phyloP scores from a whole-genome alignment of 768 basidiomycete species.

The Fibroporia radiculosa region DNA sequence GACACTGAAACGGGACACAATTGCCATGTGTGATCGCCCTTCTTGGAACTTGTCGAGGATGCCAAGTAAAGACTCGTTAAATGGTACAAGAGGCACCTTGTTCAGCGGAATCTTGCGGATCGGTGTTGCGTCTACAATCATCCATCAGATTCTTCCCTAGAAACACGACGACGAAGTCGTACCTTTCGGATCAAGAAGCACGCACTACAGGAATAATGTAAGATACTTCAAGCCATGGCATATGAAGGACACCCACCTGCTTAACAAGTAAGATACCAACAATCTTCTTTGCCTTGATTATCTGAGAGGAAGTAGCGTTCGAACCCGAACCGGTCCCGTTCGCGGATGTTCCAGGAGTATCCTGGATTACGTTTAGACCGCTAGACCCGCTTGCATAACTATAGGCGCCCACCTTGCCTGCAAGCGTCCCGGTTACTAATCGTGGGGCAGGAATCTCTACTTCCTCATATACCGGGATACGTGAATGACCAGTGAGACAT shows the following conservation, averaged over 20 bases:
- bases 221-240: background rate
- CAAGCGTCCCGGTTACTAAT: constrained; percentile 7
- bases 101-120: constrained; percentile 79
- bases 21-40: constrained; percentile 87
- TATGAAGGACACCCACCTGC: constrained; percentile 33
- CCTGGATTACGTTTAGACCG: background rate
- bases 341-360: background rate
- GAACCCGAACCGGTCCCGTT: background rate
- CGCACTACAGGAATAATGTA: constrained; percentile 34
- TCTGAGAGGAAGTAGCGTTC: constrained; percentile 10
- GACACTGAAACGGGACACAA: constrained; percentile 43
- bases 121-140: constrained; percentile 66
- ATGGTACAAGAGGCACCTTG: constrained; percentile 80
- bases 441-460: constrained; percentile 49
- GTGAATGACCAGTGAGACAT: constrained; percentile 75
- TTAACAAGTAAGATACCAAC: constrained; percentile 85
- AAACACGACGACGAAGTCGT: background rate
- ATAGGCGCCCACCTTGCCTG: background rate
- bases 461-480: constrained; percentile 80
- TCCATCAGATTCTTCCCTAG: constrained; percentile 8
- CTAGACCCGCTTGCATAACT: constrained; percentile 1
- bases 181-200: constrained; percentile 77
- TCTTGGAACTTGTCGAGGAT: constrained; percentile 88
- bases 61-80: constrained; percentile 76
- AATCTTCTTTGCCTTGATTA: constrained; percentile 67